Evolutionary conservation across 1,284 basidiomycete genomes (phyloP), one percentile per base, ranked within the genome.

Genomic region (Papiliotrema laurentii): DNA sequence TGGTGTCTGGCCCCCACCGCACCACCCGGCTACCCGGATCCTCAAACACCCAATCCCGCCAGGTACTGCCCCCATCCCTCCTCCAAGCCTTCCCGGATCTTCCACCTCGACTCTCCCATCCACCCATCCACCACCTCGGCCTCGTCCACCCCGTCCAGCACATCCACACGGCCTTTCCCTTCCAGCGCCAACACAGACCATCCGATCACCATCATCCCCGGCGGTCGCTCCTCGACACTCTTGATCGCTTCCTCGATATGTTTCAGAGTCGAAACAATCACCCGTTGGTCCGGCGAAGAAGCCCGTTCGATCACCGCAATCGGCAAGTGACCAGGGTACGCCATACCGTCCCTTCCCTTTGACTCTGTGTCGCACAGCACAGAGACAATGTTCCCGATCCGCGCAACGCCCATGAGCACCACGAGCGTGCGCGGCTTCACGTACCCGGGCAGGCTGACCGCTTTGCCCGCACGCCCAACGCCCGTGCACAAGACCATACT

Each of bases 301-400:
- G 89, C 93, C 6, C 93, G 82, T 71, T 98, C 94, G 49, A 97
- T 85, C 56, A 97, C 85, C 4, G 92, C 91, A 51, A 97, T 88
- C 0, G 94, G 94, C 4, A 82, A 78, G 61, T 87, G 77, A 0
- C 74, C 61, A 0, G 94, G 94, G 71, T 87, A 97, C 0, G 80
- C 77, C 0, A 69, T 63, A 1, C 87, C 88, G 51, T 71, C 68
- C 27, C 74, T 63, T 16, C 65, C 64, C 21, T 51, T 33, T 3
- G 50, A 45, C 24, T 54, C 44, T 3, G 48, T 34, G 21, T 53
- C 48, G 6, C 51, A 55, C 14, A 96, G 77, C 5, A 84, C 81
- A 2, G 80, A 75, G 16, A 96, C 77, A 13, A 97, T 82, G 54
- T 84, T 80, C 4, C 76, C 66, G 7, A 97, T 78, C 19, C 94